Base-by-base conservation (phyloP, 768 basidiomycete species). In the Amanita inopinata region DNA sequence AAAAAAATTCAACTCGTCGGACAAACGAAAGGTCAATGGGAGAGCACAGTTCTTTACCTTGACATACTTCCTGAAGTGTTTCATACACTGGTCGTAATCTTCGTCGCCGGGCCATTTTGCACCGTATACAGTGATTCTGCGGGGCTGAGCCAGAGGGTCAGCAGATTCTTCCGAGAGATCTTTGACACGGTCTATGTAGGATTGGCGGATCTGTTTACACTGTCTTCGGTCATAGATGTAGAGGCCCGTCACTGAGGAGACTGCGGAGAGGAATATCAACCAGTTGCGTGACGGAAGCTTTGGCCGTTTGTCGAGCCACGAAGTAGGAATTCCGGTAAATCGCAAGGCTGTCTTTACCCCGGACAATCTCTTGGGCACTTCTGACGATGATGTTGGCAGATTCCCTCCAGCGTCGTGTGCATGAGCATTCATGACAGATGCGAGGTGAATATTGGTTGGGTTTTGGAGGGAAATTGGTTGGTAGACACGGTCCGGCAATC, bases 71-170 rank as follows among this genome's bases (percentile, higher is more conserved):
- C 87, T 83, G 69, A 98, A 98, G 68, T 90, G 89, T 64, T 71
- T 80, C 59, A 88, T 66, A 44, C 80, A 73, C 46, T 85, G 75
- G 57, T 92, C 80, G 49, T 81, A 79, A 57, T 97, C 92, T 53
- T 93, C 89, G 60, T 99, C 96, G 19, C 86, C 92, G 0, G 93
- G 93, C 80, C 92, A 96, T 61, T 86, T 88, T 19, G 78, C 74
- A 24, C 83, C 89, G 53, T 87, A 89, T 14, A 98, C 91, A 5
- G 71, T 81, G 45, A 96, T 80, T 56, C 80, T 86, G 24, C 92
- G 75, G 3, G 85, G 78, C 38, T 71, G 62, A 14, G 78, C 88
- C 51, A 80, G 58, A 6, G 75, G 71, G 43, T 70, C 73, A 1
- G 86, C 60, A 0, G 78, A 74, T 51, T 78, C 72, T 46, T 87